Evolutionary conservation across 2,329 filamentous ascomycete genomes (phyloP), one percentile per base, ranked within the genome.

Genomic region (Talaromyces sp.): DNA sequence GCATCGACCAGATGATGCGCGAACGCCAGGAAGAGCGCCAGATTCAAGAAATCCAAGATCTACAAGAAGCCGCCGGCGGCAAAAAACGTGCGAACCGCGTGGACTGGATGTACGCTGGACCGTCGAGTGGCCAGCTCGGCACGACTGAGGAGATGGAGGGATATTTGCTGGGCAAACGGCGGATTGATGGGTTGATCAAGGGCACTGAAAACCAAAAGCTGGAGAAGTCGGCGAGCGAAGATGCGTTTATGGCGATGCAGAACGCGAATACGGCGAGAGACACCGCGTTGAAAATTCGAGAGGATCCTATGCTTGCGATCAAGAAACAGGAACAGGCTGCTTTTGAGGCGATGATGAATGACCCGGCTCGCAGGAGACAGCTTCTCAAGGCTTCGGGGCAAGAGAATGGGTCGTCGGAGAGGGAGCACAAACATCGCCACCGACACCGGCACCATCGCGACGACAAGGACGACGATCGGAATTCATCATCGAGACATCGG

Each of bases 91-190:
- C 89, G 33, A 89, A 94, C 69, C 87, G 92, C 40, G 94, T 99
- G 30, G 95, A 98, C 70, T 99, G 95, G 91, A 97, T 99, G 92
- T 99, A 99, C 77, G 87, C 89, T 68, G 94, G 94, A 1, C 92
- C 95, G 7, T 90, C 90, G 50, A 84, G 80, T 61, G 89, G 62
- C 23, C 89, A 56, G 84, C 82, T 61, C 91, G 91, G 40, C 88
- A 91, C 86, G 44, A 87, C 78, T 0, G 94, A 97, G 75, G 95
- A 98, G 77, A 92, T 91, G 79, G 95, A 99, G 72, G 92, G 90
- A 4, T 99, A 96, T 73, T 78, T 99, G 1, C 82, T 99, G 14
- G 95, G 95, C 58, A 98, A 97, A 81, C 85, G 95, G 62, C 85
- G 93, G 62, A 94, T 99, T 73, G 94, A 98, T 79, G 87, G 88